Evolutionary conservation across 2,329 filamentous ascomycete species (phyloP).

Genomic region (Pseudogymnoascus sp.): DNA sequence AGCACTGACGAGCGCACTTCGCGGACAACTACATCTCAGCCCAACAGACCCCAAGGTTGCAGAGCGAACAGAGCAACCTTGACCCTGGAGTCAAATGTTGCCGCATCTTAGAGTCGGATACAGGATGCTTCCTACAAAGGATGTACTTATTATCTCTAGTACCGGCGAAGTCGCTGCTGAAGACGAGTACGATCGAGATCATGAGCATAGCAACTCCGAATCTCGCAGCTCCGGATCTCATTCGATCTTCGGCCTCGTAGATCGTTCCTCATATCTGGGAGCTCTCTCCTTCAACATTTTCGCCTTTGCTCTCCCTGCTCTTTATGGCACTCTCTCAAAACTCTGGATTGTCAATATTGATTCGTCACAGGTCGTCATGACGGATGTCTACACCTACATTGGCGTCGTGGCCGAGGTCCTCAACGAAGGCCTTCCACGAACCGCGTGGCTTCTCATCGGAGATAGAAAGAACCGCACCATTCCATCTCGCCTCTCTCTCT

Average conservation of each 20-base stretch:
- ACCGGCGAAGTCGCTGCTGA: no score
- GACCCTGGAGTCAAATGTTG: no score
- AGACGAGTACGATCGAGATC: no score
- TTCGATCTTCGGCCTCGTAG: no score
- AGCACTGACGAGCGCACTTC: no score
- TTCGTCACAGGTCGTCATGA: constrained; percentile 52
- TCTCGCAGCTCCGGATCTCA: no score
- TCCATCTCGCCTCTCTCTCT: constrained; percentile 33
- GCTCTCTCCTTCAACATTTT: constrained; percentile 55
- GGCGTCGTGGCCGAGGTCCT: constrained; percentile 58
- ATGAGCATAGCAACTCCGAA: no score
- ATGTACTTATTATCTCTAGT: neutral
- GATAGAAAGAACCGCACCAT: constrained; percentile 52
- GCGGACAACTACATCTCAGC: no score
- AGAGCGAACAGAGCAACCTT: no score
- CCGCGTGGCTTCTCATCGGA: constrained; percentile 61
- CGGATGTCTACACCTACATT: constrained; percentile 63
- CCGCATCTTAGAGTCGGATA: no score
- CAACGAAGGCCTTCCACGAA: constrained; percentile 64
- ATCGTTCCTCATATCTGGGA: constrained; percentile 40
- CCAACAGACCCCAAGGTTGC: no score
- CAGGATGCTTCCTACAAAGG: no score
- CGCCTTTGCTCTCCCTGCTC: constrained; percentile 56
- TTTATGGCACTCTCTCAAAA: constrained; percentile 63
- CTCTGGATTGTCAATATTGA: constrained; percentile 66